Conservation (phyloP, 2,329 filamentous ascomycete species). For the Tolypocladium sp. region DNA sequence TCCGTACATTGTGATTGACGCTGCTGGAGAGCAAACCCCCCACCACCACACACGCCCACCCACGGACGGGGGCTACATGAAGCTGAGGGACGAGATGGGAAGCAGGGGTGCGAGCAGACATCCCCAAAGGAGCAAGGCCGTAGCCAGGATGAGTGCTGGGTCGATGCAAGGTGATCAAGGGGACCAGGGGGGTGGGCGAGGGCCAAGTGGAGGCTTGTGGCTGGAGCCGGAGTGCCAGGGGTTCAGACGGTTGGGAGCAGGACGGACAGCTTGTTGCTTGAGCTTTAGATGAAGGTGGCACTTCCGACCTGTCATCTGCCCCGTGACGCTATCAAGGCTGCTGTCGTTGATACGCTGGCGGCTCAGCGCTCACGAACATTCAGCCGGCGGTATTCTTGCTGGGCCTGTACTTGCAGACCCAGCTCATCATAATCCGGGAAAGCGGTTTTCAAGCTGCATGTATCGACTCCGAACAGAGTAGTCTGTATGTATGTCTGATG, state of each 20-base stretch:
- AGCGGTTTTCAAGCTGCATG: not conserved
- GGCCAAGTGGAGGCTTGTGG: not conserved
- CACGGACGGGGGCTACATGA: not conserved
- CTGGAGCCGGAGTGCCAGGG: constrained; percentile 3
- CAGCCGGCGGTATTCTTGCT: not conserved
- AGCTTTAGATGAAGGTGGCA: not conserved
- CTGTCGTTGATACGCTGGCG: not conserved
- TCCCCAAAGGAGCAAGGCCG: not conserved
- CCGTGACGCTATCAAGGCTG: not conserved
- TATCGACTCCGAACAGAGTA: not conserved
- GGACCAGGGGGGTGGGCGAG: not conserved
- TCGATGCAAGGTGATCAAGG: constrained; percentile 4
- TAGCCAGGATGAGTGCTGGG: not conserved
- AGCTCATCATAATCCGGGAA: too few relatives aligned
- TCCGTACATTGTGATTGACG: constrained; percentile 1
- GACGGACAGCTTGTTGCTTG: not conserved
- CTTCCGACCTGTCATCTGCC: constrained; percentile 1
- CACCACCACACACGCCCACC: not conserved
- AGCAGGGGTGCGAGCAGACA: not conserved
- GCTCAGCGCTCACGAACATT: not conserved
- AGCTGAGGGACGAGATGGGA: constrained; percentile 1
- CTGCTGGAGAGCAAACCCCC: not conserved
- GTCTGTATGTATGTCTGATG: not conserved
- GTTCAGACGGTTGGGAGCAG: constrained; percentile 1
- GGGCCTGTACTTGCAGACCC: not conserved